phyloP scores from a whole-genome alignment of 805 yeast genomes.

The Wickerhamiella brachini region DNA sequence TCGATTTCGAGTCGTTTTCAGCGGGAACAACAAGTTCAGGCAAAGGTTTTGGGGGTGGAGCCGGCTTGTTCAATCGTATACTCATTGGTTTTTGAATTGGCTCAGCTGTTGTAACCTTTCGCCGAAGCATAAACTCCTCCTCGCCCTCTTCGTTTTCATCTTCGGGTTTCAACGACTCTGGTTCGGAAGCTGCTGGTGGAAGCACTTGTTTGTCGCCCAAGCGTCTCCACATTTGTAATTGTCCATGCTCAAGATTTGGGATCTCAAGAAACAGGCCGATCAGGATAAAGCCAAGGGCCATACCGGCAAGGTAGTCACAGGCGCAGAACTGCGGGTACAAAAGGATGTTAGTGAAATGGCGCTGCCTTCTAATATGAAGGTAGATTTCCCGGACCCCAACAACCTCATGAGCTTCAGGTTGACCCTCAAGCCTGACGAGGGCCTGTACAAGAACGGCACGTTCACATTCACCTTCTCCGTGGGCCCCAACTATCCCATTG shows the following conservation, averaged over 20 bases:
- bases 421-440: constrained; percentile 51
- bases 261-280: constrained; percentile 43
- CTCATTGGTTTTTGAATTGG: background rate
- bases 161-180: background rate
- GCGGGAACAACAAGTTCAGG: background rate
- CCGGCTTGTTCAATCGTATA: background rate
- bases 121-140: background rate
- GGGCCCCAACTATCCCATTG: constrained; percentile 71
- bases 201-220: background rate
- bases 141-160: background rate
- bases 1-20: background rate
- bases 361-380: constrained; percentile 42
- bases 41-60: background rate
- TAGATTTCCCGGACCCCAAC: constrained; percentile 36
- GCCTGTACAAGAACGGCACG: constrained; percentile 54
- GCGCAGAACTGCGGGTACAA: constrained; percentile 66
- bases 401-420: constrained; percentile 52
- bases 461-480: constrained; percentile 57
- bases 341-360: constrained; percentile 58
- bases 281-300: constrained; percentile 27
- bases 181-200: background rate
- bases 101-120: background rate
- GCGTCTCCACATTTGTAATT: constrained; percentile 2
- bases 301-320: constrained; percentile 28
- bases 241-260: constrained; percentile 41